A percentile compares a stretch with the other conserved stretches of the same genome.
These are phyloP conservation scores for maize (Zea mays) DNA, from an alignment of 176 grass and related monocot species.

Conservation along the genomic window DNA sequence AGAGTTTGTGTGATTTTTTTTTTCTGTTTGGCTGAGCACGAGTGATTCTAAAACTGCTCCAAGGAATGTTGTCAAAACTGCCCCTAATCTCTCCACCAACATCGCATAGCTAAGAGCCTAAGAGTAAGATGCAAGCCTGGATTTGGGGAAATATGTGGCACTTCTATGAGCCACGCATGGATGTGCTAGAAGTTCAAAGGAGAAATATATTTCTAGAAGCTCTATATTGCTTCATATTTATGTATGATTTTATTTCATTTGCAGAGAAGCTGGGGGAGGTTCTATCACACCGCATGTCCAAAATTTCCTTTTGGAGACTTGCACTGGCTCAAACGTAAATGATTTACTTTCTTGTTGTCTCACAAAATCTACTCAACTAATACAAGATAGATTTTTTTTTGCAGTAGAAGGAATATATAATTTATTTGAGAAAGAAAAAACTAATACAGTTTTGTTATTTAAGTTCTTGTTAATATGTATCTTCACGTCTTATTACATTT, in stretches of 20 bases:
- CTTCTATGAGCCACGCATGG: background rate
- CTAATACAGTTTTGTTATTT: background rate
- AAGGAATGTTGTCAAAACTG: too few relatives aligned
- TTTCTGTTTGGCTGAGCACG: too few relatives aligned
- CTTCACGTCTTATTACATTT: background rate
- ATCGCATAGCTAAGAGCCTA: background rate
- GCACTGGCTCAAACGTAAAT: conserved; percentile 54
- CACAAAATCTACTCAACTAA: background rate
- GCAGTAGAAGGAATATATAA: background rate
- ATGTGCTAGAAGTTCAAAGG: background rate
- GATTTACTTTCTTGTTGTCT: conserved; percentile 1
- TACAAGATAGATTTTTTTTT: background rate
- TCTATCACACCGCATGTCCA: conserved; percentile 68
- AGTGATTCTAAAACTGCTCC: too few relatives aligned
- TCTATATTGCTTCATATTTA: background rate
- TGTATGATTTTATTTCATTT: conserved; percentile 23
- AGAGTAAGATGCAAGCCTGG: background rate
- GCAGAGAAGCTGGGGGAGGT: conserved; percentile 77
- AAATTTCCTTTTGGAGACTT: conserved; percentile 62
- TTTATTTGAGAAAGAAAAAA: background rate
- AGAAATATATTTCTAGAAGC: background rate
- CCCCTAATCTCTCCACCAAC: too few relatives aligned
- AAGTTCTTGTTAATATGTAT: background rate
- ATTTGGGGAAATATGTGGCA: background rate
- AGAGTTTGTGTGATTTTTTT: too few relatives aligned